These are phyloP conservation scores for Syncephalastrum sp. DNA, from an alignment of 371 early-diverging fungal species.

Conservation along the genomic window DNA sequence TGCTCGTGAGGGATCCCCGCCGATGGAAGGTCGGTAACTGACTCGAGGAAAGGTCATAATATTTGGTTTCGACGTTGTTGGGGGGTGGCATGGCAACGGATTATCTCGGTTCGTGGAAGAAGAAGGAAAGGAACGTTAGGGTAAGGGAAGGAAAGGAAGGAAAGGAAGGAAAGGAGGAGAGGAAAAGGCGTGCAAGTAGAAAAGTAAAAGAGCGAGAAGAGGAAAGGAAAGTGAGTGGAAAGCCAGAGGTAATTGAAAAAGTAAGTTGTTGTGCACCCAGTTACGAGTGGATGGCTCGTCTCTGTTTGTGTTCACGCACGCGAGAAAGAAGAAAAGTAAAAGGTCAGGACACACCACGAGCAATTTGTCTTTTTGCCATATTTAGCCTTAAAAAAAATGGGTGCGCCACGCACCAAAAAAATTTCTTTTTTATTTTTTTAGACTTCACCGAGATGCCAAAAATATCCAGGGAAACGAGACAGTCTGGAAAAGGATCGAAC, in stretches of 20 bases:
- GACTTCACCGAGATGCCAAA: conserved; percentile 2
- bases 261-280: neutral
- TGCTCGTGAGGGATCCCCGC: conserved; percentile 5
- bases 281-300: too few relatives aligned
- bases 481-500: conserved; percentile 58
- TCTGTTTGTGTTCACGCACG: too few relatives aligned
- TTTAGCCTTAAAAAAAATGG: conserved; percentile 5
- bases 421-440: conserved; percentile 5
- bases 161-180: conserved; percentile 6
- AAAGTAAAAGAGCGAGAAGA: conserved; percentile 6
- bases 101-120: too few relatives aligned
- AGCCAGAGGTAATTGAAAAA: conserved; percentile 4
- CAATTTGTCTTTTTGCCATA: conserved; percentile 5
- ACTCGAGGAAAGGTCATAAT: conserved; percentile 12
- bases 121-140: conserved; percentile 5
- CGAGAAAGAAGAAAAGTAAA: conserved; percentile 9
- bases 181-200: neutral
- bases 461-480: conserved; percentile 28
- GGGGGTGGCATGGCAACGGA: conserved; percentile 13
- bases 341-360: conserved; percentile 3
- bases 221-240: conserved; percentile 1
- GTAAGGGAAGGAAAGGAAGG: conserved; percentile 7
- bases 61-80: conserved; percentile 19
- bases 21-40: conserved; percentile 6
- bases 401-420: conserved; percentile 8